Evolutionary conservation across 768 basidiomycete species (phyloP).

Genomic region (Punctularia strigosozonata): DNA sequence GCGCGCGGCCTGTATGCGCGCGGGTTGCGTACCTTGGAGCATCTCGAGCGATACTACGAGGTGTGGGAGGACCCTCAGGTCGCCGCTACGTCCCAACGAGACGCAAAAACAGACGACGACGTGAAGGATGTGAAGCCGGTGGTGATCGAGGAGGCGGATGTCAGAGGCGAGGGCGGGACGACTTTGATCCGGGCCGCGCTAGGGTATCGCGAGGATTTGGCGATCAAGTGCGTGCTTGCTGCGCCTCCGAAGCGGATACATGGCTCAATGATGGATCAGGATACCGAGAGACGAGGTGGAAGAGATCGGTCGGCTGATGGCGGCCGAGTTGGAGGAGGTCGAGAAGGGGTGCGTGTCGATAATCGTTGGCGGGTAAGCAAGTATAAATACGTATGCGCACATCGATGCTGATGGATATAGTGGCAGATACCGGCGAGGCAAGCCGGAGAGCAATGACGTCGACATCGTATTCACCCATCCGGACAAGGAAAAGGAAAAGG

Average conservation of each 20-base stretch:
- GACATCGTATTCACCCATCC: constrained; percentile 83
- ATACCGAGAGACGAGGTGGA: constrained; percentile 73
- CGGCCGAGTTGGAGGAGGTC: constrained; percentile 51
- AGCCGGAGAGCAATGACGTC: constrained; percentile 70
- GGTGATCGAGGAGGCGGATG: constrained; percentile 12
- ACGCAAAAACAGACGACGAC: constrained; percentile 10
- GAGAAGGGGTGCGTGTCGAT: constrained; percentile 61
- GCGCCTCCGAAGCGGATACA: neutral
- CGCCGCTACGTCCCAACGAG: constrained; percentile 7
- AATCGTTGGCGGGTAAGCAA: constrained; percentile 68
- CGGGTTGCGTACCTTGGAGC: constrained; percentile 55
- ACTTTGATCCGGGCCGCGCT: constrained; percentile 54
- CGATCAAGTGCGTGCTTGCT: constrained; percentile 24
- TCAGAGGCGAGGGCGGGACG: constrained; percentile 29
- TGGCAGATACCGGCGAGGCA: constrained; percentile 74
- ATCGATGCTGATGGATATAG: neutral
- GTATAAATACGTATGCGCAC: neutral
- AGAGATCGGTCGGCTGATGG: constrained; percentile 57
- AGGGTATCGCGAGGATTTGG: constrained; percentile 45
- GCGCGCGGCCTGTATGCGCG: constrained; percentile 54
- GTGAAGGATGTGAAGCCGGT: constrained; percentile 5
- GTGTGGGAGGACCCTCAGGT: constrained; percentile 17
- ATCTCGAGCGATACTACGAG: constrained; percentile 59
- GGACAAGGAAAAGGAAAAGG: constrained; percentile 40
- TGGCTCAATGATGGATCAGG: constrained; percentile 17